phyloP scores from a whole-genome alignment of 306 rosid species.

The Pachyrhizus erosus region DNA sequence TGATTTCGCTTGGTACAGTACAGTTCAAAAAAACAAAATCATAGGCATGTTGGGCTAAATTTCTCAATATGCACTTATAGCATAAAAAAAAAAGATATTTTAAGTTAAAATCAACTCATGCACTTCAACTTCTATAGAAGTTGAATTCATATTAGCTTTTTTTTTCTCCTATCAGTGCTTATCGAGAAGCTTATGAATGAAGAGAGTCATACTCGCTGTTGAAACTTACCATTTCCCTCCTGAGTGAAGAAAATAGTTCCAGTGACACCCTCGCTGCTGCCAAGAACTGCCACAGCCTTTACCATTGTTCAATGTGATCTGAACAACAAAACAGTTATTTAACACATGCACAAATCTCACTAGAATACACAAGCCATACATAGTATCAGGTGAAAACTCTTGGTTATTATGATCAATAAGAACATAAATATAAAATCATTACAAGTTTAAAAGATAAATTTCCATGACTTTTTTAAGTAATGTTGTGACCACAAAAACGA shows the following conservation, averaged over 20 bases:
- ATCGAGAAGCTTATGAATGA: background rate
- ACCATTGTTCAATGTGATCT: slow-evolving; percentile 90
- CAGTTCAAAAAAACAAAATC: background rate
- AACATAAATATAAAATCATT: background rate
- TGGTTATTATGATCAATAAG: background rate
- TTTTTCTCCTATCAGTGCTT: background rate
- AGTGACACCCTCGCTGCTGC: slow-evolving; percentile 65
- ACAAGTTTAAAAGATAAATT: background rate
- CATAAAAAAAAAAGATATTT: background rate
- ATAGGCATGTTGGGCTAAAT: background rate
- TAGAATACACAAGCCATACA: too few species aligned
- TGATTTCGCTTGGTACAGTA: background rate
- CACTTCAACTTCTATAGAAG: background rate
- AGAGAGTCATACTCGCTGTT: too few species aligned
- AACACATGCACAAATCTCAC: slow-evolving; percentile 13
- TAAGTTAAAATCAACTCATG: background rate
- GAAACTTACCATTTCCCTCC: slow-evolving; percentile 75
- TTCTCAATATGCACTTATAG: background rate
- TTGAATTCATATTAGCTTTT: background rate
- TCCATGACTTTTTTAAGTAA: background rate
- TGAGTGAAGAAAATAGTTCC: slow-evolving; percentile 76
- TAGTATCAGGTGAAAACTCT: background rate
- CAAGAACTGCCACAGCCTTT: slow-evolving; percentile 92
- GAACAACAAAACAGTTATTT: slow-evolving; percentile 46
- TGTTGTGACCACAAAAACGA: background rate